Evolutionary conservation across 2,329 filamentous ascomycete species (phyloP), one percentile per base, ranked within the genome.

Genomic region (Phaeosphaeriaceae sp.): DNA sequence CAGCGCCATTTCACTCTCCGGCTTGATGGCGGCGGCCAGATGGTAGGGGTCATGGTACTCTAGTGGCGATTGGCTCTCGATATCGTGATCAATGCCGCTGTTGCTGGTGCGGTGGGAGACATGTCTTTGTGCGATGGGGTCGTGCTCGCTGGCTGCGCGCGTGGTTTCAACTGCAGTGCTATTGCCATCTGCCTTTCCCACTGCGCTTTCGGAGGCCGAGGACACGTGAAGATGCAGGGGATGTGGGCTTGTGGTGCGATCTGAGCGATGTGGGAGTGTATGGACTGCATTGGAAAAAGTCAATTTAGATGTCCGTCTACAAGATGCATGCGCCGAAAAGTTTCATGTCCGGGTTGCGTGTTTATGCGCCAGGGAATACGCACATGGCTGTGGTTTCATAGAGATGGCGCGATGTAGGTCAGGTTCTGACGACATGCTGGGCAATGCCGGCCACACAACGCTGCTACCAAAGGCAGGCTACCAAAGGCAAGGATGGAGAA

Each of bases 1-100:
- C 62, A 83, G 79, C 29, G 86, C 83, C 56, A 97, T 84, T 70
- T 97, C 90, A 15, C 81, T 83, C 23, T 85, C 79, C 16, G 88
- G 86, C 77, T 96, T 97, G 71, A 94, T 84, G 45, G 84, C 86
- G 2, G 84, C 83, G 1, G 89, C 85, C 3, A 97, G 85, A 46
- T 87, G 84, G 74, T 91, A 94, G 0, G 93, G 93, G 63, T 97
- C 93, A 64, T 84, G 88, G 64, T 87, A 83, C 7, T 79, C 79
- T 0, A 87, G 86, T 6, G 83, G 74, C 32, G 78, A 77, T 35
- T 79, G 76, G 18, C 74, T 68, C 58, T 81, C 79, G 51, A 79
- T 63, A 44, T 80, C 76, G 20, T 66, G 63, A 44, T 80, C 76
- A 20, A 65, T 63, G 34, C 56, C 50, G 15, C 42, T 26, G 37